A percentile compares a stretch with the other conserved stretches of the same genome.
Evolutionary conservation across 306 rosid genomes (phyloP).

Genomic region (Ammopiptanthus mongolicus): DNA sequence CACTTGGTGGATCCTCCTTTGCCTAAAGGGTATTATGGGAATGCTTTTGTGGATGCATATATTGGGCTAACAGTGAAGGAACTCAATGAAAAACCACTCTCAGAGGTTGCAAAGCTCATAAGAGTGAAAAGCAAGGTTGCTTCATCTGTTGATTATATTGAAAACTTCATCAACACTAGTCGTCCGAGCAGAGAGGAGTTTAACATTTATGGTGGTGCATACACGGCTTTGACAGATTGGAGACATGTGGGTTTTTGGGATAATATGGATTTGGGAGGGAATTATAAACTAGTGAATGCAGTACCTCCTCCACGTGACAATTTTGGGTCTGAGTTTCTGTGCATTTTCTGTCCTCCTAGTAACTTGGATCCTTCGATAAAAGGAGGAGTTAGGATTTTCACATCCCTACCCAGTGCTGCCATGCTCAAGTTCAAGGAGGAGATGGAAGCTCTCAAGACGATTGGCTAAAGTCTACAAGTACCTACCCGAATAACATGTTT

Average conservation of each 20-base stretch:
- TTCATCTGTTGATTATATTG: not conserved
- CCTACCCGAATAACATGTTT: no score
- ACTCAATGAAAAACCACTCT: slow-evolving; percentile 19
- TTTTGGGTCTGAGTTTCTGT: slow-evolving; percentile 16
- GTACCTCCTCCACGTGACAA: slow-evolving; percentile 16
- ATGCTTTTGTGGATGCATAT: not conserved
- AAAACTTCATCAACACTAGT: not conserved
- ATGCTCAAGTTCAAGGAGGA: slow-evolving; percentile 21
- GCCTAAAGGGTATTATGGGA: slow-evolving; percentile 44
- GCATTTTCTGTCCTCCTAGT: slow-evolving; percentile 19
- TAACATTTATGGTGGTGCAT: slow-evolving; percentile 5
- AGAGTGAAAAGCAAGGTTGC: slow-evolving; percentile 6
- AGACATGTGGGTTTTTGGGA: slow-evolving; percentile 25
- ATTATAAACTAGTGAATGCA: not conserved
- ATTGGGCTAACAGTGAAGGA: slow-evolving; percentile 24
- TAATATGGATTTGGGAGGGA: slow-evolving; percentile 22
- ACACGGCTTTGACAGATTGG: slow-evolving; percentile 26
- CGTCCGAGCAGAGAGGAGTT: not conserved
- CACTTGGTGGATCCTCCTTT: slow-evolving; percentile 23
- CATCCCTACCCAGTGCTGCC: slow-evolving; percentile 10
- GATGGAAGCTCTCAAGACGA: not conserved
- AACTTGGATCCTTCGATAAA: slow-evolving; percentile 5
- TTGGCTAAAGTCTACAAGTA: no score
- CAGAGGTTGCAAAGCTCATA: slow-evolving; percentile 21
- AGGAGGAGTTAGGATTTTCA: slow-evolving; percentile 13